Conservation (phyloP, 805 yeast genomes). For the Candida mattraensis region DNA sequence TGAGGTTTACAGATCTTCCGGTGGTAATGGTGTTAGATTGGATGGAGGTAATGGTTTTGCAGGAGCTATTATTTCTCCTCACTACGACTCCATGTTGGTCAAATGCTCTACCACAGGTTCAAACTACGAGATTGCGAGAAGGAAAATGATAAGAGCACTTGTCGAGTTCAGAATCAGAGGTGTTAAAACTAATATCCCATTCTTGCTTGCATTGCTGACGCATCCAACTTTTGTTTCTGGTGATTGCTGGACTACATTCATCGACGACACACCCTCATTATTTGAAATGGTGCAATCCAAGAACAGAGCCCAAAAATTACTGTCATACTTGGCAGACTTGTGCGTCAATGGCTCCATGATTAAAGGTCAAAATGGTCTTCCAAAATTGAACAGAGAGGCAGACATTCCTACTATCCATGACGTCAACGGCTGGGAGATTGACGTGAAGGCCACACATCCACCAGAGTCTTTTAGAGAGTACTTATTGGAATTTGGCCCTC, state of each 20-base stretch:
- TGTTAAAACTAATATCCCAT: slow-evolving; percentile 97
- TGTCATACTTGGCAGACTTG: slow-evolving; percentile 88
- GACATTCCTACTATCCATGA: slow-evolving; percentile 72
- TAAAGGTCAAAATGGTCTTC: slow-evolving; percentile 92
- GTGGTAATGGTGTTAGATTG: slow-evolving; percentile 98
- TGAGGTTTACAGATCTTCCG: slow-evolving; percentile 96
- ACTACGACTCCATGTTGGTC: slow-evolving; percentile 97
- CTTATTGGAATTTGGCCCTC: slow-evolving; percentile 82
- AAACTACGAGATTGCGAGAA: slow-evolving; percentile 92
- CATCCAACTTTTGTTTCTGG: slow-evolving; percentile 85
- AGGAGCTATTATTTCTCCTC: slow-evolving; percentile 95
- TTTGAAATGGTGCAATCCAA: slow-evolving; percentile 93
- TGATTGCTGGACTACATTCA: slow-evolving; percentile 96
- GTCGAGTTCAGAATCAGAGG: slow-evolving; percentile 99
- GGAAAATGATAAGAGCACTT: slow-evolving; percentile 96
- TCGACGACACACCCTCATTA: slow-evolving; percentile 95
- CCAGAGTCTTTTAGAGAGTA: slow-evolving; percentile 93
- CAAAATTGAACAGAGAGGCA: slow-evolving; percentile 77
- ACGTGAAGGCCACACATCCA: slow-evolving; percentile 45
- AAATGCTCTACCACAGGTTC: slow-evolving; percentile 98
- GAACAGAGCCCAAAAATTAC: slow-evolving; percentile 93
- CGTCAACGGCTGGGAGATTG: slow-evolving; percentile 57
- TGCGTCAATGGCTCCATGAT: slow-evolving; percentile 95
- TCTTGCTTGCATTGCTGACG: slow-evolving; percentile 86
- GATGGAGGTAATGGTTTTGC: slow-evolving; percentile 99